Evolutionary conservation across 345 rosid species (phyloP), one percentile per base, ranked within the genome.

Genomic region (Luvunga scandens): DNA sequence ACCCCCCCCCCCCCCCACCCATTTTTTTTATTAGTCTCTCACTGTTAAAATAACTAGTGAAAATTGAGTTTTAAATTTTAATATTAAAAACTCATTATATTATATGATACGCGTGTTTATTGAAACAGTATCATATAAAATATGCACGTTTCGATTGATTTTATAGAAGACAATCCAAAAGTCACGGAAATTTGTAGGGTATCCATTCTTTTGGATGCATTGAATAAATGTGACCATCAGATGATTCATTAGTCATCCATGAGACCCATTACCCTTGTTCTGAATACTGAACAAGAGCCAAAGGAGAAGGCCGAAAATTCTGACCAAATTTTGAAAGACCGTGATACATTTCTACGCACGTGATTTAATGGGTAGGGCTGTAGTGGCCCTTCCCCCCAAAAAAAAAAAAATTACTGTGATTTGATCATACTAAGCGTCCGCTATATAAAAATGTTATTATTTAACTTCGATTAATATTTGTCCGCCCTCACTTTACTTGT

Each of bases 231-330:
- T 0, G 22, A 19, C 7, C 57, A 18, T 53, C 7, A 18, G 21
- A 53, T 5, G 57, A 50, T 18, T 5, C 8, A 53, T 4, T 4
- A 53, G 57, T 18, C 22, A 1, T 53, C 22, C 57, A 5, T 3
- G 14, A 12, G 50, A 12, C 14, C 56, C 7, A 0, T 4, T 7
- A 4, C 57, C 57, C 22, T 53, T 18, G 22, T 18, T 53, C 57
- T 53, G 56, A 50, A 4, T 50, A 4, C 6, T 18, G 12, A 42
- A 2, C 4, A 5, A 6, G 1, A 56, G 60, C 13, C 10, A 7
- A 24, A 57, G 62, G 53, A 34, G 66, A 69, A 25, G 18, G 82
- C 75, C 75, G 86, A 13, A 21, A 66, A 61, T 36, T 69, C 45
- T 69, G 81, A 79, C 83, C 25, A 22, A 39, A 33, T 24, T 28